A percentile compares a stretch with the other conserved stretches of the same genome.
These are phyloP conservation scores for Syncephalastrum racemosum DNA, from an alignment of 371 early-diverging fungal genomes.

Conservation along the genomic window DNA sequence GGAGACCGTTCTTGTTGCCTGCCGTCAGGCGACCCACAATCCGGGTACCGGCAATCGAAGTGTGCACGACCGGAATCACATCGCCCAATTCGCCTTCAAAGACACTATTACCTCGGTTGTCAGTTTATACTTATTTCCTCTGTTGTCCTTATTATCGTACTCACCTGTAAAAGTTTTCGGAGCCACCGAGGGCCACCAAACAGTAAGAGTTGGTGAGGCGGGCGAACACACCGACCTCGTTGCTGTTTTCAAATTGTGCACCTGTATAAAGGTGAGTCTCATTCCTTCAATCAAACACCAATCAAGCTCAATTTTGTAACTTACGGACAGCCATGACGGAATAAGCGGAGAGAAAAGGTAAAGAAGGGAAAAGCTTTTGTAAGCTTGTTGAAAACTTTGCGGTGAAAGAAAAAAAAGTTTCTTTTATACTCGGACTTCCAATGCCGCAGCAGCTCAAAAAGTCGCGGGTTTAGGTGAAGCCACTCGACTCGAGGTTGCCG, in stretches of 20 bases:
- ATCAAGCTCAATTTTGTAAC: conserved; percentile 11
- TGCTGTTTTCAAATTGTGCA: conserved; percentile 99
- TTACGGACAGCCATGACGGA: conserved; percentile 43
- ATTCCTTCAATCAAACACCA: not conserved
- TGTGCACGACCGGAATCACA: conserved; percentile 98
- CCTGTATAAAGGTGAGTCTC: conserved; percentile 38
- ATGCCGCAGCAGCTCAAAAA: too few relatives aligned
- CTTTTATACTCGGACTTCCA: too few relatives aligned
- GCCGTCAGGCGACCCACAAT: conserved; percentile 96
- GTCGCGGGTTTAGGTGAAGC: too few relatives aligned
- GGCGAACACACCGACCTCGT: conserved; percentile 99
- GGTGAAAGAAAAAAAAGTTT: too few relatives aligned
- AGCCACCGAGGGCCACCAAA: conserved; percentile 97
- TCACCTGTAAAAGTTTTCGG: conserved; percentile 97
- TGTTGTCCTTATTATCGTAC: not conserved
- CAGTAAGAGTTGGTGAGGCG: conserved; percentile 99
- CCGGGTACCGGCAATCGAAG: conserved; percentile 98
- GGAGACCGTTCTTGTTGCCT: conserved; percentile 96
- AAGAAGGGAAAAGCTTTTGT: not conserved
- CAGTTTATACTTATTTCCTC: conserved; percentile 1
- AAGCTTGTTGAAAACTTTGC: conserved; percentile 2
- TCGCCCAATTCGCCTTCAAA: conserved; percentile 95
- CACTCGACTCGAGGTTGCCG: too few relatives aligned
- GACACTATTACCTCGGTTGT: conserved; percentile 59
- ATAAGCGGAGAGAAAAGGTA: not conserved